phyloP scores from a whole-genome alignment of 2,329 filamentous ascomycete genomes.

The Aureobasidium zeae region DNA sequence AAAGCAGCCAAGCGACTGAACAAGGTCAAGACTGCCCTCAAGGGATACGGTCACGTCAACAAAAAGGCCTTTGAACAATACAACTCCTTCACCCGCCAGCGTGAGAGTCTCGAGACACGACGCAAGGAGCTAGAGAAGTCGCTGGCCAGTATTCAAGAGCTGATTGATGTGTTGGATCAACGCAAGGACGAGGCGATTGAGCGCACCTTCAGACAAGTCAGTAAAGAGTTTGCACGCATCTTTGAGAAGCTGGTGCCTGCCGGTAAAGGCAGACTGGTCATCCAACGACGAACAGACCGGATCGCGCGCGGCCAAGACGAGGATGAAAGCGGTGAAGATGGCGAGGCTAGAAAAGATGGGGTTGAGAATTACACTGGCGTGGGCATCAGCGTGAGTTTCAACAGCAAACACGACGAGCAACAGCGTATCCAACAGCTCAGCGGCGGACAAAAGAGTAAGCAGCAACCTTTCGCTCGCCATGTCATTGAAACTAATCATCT shows the following conservation, averaged over 20 bases:
- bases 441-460: conserved; percentile 91
- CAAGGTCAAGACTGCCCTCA: conserved; percentile 84
- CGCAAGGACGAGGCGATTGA: conserved; percentile 97
- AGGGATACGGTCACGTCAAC: conserved; percentile 97
- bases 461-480: background rate
- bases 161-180: conserved; percentile 86
- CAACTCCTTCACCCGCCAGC: conserved; percentile 88
- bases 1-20: conserved; percentile 59
- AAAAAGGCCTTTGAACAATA: conserved; percentile 99
- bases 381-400: conserved; percentile 95
- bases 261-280: conserved; percentile 81
- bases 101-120: conserved; percentile 75
- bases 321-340: conserved; percentile 36
- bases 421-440: conserved; percentile 95
- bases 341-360: conserved; percentile 35
- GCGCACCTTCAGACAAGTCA: conserved; percentile 96
- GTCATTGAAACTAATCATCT: background rate
- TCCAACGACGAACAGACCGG: conserved; percentile 79
- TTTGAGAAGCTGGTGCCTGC: conserved; percentile 94
- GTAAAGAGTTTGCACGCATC: conserved; percentile 80
- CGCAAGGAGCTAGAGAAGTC: conserved; percentile 80
- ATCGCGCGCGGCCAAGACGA: conserved; percentile 49
- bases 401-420: conserved; percentile 96
- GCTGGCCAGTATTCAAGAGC: conserved; percentile 78
- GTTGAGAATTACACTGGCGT: conserved; percentile 97